These are phyloP conservation scores for Coprinopsis strossmayeri DNA, from an alignment of 768 basidiomycete genomes.

Conservation along the genomic window DNA sequence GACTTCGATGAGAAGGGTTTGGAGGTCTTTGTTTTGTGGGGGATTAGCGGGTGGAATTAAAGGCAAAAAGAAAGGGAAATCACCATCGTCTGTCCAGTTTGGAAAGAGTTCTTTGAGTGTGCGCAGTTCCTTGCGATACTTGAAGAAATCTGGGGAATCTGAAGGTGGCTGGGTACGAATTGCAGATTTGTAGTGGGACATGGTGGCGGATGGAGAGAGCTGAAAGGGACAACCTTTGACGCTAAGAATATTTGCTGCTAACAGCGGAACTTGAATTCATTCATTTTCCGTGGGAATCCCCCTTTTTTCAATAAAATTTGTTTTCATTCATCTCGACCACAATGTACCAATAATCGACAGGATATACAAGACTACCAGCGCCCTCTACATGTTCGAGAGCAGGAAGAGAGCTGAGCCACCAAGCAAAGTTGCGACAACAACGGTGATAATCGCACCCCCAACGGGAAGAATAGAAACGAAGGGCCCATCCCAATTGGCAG, in stretches of 20 bases:
- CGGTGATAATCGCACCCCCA: slow-evolving; percentile 36
- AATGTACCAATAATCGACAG: not conserved
- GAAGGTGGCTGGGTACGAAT: slow-evolving; percentile 31
- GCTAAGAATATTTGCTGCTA: slow-evolving; percentile 6
- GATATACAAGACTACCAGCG: too few relatives aligned
- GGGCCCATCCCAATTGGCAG: slow-evolving; percentile 58
- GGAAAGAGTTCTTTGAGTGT: slow-evolving; percentile 72
- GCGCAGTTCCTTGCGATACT: slow-evolving; percentile 46
- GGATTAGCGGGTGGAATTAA: slow-evolving; percentile 9
- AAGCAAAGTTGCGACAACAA: slow-evolving; percentile 38
- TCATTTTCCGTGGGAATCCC: slow-evolving; percentile 21
- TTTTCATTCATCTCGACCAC: not conserved
- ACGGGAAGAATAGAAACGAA: slow-evolving; percentile 38
- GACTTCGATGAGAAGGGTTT: slow-evolving; percentile 60
- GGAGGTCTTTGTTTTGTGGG: slow-evolving; percentile 44
- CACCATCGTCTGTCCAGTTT: slow-evolving; percentile 64
- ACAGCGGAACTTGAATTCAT: slow-evolving; percentile 24
- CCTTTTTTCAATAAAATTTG: not conserved
- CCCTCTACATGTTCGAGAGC: slow-evolving; percentile 44
- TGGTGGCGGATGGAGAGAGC: slow-evolving; percentile 25
- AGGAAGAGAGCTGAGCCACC: slow-evolving; percentile 43
- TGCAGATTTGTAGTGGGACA: slow-evolving; percentile 50
- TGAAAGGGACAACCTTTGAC: too few relatives aligned
- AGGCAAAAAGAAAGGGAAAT: slow-evolving; percentile 12
- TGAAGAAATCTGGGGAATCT: slow-evolving; percentile 29